Evolutionary conservation across 2,329 filamentous ascomycete genomes (phyloP).

Genomic region (Ophiocordyceps unilateralis): DNA sequence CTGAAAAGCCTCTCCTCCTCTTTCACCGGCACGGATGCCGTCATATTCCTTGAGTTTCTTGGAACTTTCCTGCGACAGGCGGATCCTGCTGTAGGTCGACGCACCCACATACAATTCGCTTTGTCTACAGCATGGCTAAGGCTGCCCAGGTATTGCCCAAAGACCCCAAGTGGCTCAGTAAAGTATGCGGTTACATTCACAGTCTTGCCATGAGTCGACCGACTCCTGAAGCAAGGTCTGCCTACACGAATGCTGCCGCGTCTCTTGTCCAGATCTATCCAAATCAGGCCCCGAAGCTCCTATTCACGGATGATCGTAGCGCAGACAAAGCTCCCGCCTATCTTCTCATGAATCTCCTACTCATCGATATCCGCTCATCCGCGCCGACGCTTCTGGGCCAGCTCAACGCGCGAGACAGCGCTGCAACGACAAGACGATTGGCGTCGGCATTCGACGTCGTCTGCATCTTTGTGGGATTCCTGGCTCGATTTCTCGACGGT

Average conservation of each 20-base stretch:
- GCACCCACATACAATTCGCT: background rate
- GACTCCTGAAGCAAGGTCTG: constrained; percentile 33
- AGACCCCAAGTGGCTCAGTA: constrained; percentile 35
- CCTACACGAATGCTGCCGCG: constrained; percentile 41
- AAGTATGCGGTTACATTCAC: constrained; percentile 29
- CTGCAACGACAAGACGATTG: constrained; percentile 31
- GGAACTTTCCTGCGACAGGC: constrained; percentile 32
- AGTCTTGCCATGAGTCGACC: constrained; percentile 37
- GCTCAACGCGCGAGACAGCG: constrained; percentile 38
- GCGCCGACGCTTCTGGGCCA: constrained; percentile 41
- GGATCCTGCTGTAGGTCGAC: constrained; percentile 24
- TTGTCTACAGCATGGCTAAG: constrained; percentile 1
- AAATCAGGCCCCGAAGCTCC: constrained; percentile 21
- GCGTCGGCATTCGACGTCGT: constrained; percentile 45
- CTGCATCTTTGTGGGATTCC: constrained; percentile 39
- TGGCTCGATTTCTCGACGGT: constrained; percentile 36
- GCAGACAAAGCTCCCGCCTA: constrained; percentile 40
- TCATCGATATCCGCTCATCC: constrained; percentile 48
- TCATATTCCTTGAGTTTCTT: constrained; percentile 41
- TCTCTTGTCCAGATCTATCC: constrained; percentile 40
- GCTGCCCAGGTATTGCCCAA: constrained; percentile 24
- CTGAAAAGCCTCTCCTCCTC: constrained; percentile 31
- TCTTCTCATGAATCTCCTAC: constrained; percentile 44
- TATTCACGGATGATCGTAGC: constrained; percentile 31
- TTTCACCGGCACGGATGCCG: constrained; percentile 41